phyloP scores from a whole-genome alignment of 108 stramenopile genomes.

The Schizochytrium sp. region DNA sequence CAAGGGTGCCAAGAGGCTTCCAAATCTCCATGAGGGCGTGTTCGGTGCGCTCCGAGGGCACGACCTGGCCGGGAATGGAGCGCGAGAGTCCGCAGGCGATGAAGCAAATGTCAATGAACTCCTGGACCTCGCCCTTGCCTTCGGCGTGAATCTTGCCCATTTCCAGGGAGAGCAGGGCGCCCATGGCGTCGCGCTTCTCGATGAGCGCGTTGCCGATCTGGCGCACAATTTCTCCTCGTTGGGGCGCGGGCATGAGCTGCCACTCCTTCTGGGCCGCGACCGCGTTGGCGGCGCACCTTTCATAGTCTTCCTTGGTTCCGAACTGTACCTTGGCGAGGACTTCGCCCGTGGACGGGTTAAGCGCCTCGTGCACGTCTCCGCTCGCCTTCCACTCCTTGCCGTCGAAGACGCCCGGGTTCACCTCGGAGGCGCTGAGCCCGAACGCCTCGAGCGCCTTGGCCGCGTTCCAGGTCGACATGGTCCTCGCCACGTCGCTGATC shows the following conservation, averaged over 20 bases:
- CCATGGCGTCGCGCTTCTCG: constrained; percentile 30
- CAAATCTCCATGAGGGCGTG: constrained; percentile 33
- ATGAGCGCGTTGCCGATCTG: constrained; percentile 34
- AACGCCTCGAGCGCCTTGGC: background rate
- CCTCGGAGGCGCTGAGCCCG: background rate
- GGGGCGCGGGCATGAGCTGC: constrained; percentile 29
- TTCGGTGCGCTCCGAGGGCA: constrained; percentile 34
- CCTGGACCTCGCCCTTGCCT: constrained; percentile 42
- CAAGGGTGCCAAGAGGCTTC: constrained; percentile 34
- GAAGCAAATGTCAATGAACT: constrained; percentile 42
- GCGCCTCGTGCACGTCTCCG: background rate
- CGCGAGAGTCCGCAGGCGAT: constrained; percentile 30
- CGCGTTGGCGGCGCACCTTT: constrained; percentile 14
- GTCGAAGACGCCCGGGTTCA: constrained; percentile 10
- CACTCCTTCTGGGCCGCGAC: constrained; percentile 23
- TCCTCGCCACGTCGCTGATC: background rate
- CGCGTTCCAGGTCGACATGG: background rate
- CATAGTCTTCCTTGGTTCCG: constrained; percentile 28
- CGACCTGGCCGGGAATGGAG: constrained; percentile 22
- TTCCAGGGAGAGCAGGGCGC: constrained; percentile 30
- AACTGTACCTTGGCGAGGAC: constrained; percentile 21
- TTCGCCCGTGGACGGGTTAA: constrained; percentile 30
- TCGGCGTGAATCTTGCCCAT: constrained; percentile 43
- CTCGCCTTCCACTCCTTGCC: constrained; percentile 10
- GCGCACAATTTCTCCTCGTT: constrained; percentile 40